phyloP scores from a whole-genome alignment of 2,329 filamentous ascomycete species.

The Dryadomyces quercus-mongolicae region DNA sequence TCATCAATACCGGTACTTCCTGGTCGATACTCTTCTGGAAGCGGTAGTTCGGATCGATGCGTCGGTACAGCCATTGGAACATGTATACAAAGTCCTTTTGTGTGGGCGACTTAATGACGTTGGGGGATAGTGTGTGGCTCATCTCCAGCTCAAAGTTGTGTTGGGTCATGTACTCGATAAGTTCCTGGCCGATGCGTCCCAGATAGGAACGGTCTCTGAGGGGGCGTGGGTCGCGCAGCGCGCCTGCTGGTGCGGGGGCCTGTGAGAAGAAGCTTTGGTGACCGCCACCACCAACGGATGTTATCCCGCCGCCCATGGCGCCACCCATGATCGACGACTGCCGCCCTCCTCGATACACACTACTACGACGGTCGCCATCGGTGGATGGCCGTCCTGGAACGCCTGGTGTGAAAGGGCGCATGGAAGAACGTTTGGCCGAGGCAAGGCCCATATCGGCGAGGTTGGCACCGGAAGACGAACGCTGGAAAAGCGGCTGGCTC shows the following conservation, averaged over 20 bases:
- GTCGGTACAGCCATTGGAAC: slow-evolving; percentile 95
- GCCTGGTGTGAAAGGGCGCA: slow-evolving; percentile 58
- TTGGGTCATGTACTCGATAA: slow-evolving; percentile 82
- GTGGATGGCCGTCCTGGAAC: slow-evolving; percentile 31
- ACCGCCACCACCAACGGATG: slow-evolving; percentile 36
- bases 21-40: slow-evolving; percentile 94
- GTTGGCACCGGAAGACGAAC: slow-evolving; percentile 73
- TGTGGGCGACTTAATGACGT: slow-evolving; percentile 84
- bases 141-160: slow-evolving; percentile 98
- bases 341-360: slow-evolving; percentile 57
- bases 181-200: slow-evolving; percentile 71
- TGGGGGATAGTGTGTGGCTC: slow-evolving; percentile 85
- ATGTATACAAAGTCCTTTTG: slow-evolving; percentile 98
- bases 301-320: slow-evolving; percentile 36
- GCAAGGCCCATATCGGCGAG: slow-evolving; percentile 60
- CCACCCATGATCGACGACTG: slow-evolving; percentile 58
- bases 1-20: slow-evolving; percentile 83
- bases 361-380: slow-evolving; percentile 60
- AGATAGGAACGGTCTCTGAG: slow-evolving; percentile 73
- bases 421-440: slow-evolving; percentile 72
- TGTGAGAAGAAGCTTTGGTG: slow-evolving; percentile 95
- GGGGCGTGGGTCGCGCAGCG: slow-evolving; percentile 76
- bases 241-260: slow-evolving; percentile 66
- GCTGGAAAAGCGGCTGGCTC: slow-evolving; percentile 76
- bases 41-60: slow-evolving; percentile 85